Evolutionary conservation across 1,139 yeast species (phyloP).

Genomic region (Saccharomycopsis phalli): DNA sequence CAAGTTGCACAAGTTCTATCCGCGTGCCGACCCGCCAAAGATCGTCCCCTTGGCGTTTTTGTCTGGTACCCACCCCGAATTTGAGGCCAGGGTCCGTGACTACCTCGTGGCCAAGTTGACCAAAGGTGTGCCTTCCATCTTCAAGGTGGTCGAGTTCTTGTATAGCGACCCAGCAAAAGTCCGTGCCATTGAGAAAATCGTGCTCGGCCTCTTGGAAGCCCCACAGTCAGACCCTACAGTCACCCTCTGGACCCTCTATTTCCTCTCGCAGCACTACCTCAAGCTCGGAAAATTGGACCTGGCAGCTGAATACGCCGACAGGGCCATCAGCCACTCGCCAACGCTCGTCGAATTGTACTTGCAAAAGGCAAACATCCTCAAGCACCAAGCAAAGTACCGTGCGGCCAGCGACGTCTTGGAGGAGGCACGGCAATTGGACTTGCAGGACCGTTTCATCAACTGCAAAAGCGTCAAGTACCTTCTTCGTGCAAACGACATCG

Average conservation of each 20-base stretch:
- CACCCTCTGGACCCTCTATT: constrained; percentile 70
- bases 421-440: constrained; percentile 66
- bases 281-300: constrained; percentile 40
- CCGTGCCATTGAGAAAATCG: constrained; percentile 44
- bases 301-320: constrained; percentile 49
- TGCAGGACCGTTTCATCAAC: constrained; percentile 87
- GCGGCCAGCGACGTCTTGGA: constrained; percentile 63
- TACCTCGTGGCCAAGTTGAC: constrained; percentile 57
- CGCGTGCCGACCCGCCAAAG: constrained; percentile 74
- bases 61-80: constrained; percentile 40
- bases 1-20: constrained; percentile 61
- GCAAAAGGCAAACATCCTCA: constrained; percentile 70
- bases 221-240: constrained; percentile 38
- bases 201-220: constrained; percentile 36
- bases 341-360: constrained; percentile 76
- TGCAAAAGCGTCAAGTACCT: constrained; percentile 80
- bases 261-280: constrained; percentile 73
- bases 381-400: constrained; percentile 52
- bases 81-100: constrained; percentile 33
- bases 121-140: constrained; percentile 86
- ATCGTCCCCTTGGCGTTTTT: constrained; percentile 71
- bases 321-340: constrained; percentile 68
- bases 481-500: constrained; percentile 69
- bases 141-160: constrained; percentile 75
- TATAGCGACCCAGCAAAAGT: constrained; percentile 47